Percentiles rank a stretch among this genome's conserved stretches.
Conservation (phyloP, 345 rosid genomes). For the Noccaea caerulescens region DNA sequence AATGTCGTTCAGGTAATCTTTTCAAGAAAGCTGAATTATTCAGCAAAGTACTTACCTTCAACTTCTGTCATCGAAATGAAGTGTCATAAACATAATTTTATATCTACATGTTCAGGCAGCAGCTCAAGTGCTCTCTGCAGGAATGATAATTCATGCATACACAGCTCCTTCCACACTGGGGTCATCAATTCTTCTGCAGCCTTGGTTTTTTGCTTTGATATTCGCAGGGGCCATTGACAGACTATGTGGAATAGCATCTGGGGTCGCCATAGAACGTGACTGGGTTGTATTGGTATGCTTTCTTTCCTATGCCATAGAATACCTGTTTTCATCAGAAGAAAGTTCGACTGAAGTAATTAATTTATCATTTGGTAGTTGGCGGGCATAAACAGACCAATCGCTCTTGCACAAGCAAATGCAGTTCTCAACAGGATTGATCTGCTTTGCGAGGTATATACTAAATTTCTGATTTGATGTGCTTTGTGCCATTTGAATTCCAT, state of each 20-base stretch:
- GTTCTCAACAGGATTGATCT: constrained; percentile 84
- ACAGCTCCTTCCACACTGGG: constrained; percentile 55
- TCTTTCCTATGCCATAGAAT: constrained; percentile 20
- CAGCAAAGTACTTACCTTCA: constrained; percentile 11
- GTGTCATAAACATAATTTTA: background rate
- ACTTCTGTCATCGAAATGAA: background rate
- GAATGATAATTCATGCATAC: constrained; percentile 84
- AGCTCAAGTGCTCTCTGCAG: constrained; percentile 83
- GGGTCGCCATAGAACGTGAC: constrained; percentile 91
- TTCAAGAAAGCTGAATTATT: background rate
- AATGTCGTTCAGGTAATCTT: constrained; percentile 69
- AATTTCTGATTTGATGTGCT: background rate
- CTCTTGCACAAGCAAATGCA: constrained; percentile 96
- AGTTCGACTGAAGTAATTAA: constrained; percentile 8
- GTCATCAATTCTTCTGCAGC: constrained; percentile 66
- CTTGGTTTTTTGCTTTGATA: constrained; percentile 82
- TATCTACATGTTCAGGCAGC: constrained; percentile 56
- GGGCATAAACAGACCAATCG: constrained; percentile 83
- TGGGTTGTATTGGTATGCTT: constrained; percentile 91
- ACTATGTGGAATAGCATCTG: constrained; percentile 80
- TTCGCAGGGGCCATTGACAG: constrained; percentile 83
- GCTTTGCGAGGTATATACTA: constrained; percentile 73
- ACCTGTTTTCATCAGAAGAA: constrained; percentile 23
- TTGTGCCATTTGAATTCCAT: background rate
- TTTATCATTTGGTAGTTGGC: constrained; percentile 64